phyloP scores from a whole-genome alignment of 257 asterid genomes.

The Anisodus tanguticus region DNA sequence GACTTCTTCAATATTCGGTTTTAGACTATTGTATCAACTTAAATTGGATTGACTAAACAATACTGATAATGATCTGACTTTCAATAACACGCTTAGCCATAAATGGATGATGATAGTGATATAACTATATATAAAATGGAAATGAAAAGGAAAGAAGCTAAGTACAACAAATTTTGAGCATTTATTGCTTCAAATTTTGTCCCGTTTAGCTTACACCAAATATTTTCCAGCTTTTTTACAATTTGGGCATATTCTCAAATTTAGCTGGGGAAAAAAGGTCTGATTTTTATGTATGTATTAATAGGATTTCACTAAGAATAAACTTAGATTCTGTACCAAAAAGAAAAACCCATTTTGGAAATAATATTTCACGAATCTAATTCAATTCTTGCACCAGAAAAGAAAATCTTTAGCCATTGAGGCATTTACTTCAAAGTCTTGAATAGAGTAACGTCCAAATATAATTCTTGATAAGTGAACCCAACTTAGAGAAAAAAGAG shows the following conservation, averaged over 20 bases:
- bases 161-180: neutral
- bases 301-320: neutral
- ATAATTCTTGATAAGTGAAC: neutral
- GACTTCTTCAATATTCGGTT: neutral
- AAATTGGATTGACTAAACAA: slow-evolving; percentile 38
- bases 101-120: neutral
- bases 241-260: too few species aligned
- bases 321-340: neutral
- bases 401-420: neutral
- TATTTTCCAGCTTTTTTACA: neutral
- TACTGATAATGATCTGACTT: neutral
- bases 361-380: neutral
- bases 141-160: slow-evolving; percentile 5
- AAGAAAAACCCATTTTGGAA: neutral
- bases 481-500: neutral
- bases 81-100: slow-evolving; percentile 15
- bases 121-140: neutral
- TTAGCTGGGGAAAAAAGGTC: too few species aligned
- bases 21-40: slow-evolving; percentile 37
- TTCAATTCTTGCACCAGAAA: neutral
- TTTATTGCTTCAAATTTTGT: neutral
- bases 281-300: too few species aligned
- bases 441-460: neutral
- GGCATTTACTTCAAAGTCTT: neutral
- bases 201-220: neutral